A percentile compares a stretch with the other conserved stretches of the same genome.
phyloP scores from a whole-genome alignment of 495 filamentous ascomycete genomes.

The Aspergillus bridgeri region DNA sequence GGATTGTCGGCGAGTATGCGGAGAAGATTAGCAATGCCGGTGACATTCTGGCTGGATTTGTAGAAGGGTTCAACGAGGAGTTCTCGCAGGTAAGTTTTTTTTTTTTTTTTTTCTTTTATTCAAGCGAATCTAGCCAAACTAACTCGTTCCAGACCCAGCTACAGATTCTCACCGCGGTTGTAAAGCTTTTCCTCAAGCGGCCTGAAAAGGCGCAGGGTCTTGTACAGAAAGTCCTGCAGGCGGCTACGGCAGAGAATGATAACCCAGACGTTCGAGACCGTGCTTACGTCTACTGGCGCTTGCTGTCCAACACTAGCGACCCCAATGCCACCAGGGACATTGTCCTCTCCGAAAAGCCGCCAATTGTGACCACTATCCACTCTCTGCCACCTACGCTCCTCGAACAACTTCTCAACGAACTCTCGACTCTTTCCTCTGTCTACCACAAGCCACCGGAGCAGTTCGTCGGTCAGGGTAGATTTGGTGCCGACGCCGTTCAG shows the following conservation, averaged over 20 bases:
- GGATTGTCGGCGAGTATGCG: constrained; percentile 98
- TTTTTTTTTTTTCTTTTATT: not conserved
- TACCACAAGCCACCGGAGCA: constrained; percentile 98
- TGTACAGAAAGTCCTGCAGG: constrained; percentile 89
- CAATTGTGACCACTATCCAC: constrained; percentile 89
- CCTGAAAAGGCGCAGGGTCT: constrained; percentile 89
- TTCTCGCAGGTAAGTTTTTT: constrained; percentile 66
- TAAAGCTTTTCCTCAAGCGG: constrained; percentile 96
- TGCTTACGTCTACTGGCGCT: constrained; percentile 97
- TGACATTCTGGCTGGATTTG: constrained; percentile 81
- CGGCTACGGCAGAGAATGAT: constrained; percentile 89
- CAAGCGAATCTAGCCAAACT: not conserved
- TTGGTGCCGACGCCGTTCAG: constrained; percentile 91
- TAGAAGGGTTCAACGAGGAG: constrained; percentile 89
- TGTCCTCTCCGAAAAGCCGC: constrained; percentile 88
- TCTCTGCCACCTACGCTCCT: constrained; percentile 79
- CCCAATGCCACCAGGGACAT: constrained; percentile 83
- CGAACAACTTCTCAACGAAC: constrained; percentile 79
- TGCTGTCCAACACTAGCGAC: constrained; percentile 81
- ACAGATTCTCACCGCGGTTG: constrained; percentile 92
- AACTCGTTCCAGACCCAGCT: constrained; percentile 66
- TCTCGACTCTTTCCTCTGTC: constrained; percentile 97
- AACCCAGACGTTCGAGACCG: constrained; percentile 96
- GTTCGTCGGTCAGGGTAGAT: constrained; percentile 92
- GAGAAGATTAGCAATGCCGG: constrained; percentile 98